Evolutionary conservation across 352 stramenopile species (phyloP).

Genomic region (Phytophthora syringae): DNA sequence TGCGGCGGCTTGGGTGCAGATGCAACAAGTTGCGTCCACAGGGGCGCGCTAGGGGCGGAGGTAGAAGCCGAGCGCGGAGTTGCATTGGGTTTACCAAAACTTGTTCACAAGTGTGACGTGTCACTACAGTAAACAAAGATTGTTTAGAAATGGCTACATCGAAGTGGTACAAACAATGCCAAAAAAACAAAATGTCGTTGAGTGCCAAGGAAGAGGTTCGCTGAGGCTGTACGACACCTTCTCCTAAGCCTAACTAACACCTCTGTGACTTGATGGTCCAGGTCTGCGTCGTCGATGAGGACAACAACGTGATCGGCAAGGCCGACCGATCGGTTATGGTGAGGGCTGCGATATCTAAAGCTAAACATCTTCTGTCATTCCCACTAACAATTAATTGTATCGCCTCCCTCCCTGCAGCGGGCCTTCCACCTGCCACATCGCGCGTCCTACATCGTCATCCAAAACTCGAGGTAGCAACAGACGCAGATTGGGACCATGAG

Average conservation of each 20-base stretch:
- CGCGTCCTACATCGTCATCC: constrained; percentile 90
- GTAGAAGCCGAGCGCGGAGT: constrained; percentile 6
- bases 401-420: too few relatives aligned
- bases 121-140: too few relatives aligned
- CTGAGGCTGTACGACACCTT: too few relatives aligned
- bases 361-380: too few relatives aligned
- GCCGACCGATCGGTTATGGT: constrained; percentile 86
- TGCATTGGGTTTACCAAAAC: too few relatives aligned
- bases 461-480: constrained; percentile 60
- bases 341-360: too few relatives aligned
- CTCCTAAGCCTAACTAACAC: too few relatives aligned
- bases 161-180: too few relatives aligned
- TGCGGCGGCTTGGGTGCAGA: not conserved
- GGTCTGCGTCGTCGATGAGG: constrained; percentile 86
- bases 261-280: too few relatives aligned
- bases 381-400: too few relatives aligned
- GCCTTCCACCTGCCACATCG: constrained; percentile 82
- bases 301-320: constrained; percentile 86
- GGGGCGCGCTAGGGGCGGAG: constrained; percentile 5
- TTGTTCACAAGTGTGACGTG: too few relatives aligned
- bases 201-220: constrained; percentile 66
- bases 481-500: not conserved
- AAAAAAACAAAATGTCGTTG: constrained; percentile 43
- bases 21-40: constrained; percentile 39
- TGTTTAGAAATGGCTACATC: too few relatives aligned